A percentile compares a stretch with the other conserved stretches of the same genome.
Conservation (phyloP, 2,329 filamentous ascomycete species). For the Geosmithia flava region DNA sequence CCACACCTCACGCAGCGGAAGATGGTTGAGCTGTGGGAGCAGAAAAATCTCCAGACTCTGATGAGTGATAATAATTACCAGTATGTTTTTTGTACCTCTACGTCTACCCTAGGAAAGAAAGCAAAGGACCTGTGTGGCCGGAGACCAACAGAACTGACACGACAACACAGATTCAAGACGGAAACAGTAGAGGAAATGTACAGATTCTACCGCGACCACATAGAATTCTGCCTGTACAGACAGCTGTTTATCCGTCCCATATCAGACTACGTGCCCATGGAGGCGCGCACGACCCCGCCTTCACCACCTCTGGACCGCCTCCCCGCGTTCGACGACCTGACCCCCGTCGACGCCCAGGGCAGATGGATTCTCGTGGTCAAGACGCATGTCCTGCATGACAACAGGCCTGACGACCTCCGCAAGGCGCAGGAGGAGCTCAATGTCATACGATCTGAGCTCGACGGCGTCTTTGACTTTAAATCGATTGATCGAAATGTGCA, state of each 20-base stretch:
- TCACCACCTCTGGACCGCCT: slow-evolving; percentile 11
- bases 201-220: slow-evolving; percentile 38
- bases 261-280: slow-evolving; percentile 18
- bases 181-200: slow-evolving; percentile 41
- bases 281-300: slow-evolving; percentile 5
- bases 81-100: slow-evolving; percentile 24
- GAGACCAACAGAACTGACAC: no score
- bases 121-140: no score
- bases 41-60: slow-evolving; percentile 32
- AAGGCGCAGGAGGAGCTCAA: slow-evolving; percentile 40
- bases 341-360: slow-evolving; percentile 33
- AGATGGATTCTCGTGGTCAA: slow-evolving; percentile 45
- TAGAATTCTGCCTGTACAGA: slow-evolving; percentile 39
- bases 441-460: slow-evolving; percentile 30
- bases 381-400: slow-evolving; percentile 40
- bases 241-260: slow-evolving; percentile 28
- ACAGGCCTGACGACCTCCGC: slow-evolving; percentile 42
- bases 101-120: no score
- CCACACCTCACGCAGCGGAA: slow-evolving; percentile 37
- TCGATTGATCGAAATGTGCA: slow-evolving; percentile 37
- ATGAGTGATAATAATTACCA: slow-evolving; percentile 39
- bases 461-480: slow-evolving; percentile 39
- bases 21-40: slow-evolving; percentile 42
- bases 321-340: slow-evolving; percentile 32
- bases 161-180: slow-evolving; percentile 36